phyloP scores from a whole-genome alignment of 1,284 basidiomycete species.

The Apiotrichum domesticum region DNA sequence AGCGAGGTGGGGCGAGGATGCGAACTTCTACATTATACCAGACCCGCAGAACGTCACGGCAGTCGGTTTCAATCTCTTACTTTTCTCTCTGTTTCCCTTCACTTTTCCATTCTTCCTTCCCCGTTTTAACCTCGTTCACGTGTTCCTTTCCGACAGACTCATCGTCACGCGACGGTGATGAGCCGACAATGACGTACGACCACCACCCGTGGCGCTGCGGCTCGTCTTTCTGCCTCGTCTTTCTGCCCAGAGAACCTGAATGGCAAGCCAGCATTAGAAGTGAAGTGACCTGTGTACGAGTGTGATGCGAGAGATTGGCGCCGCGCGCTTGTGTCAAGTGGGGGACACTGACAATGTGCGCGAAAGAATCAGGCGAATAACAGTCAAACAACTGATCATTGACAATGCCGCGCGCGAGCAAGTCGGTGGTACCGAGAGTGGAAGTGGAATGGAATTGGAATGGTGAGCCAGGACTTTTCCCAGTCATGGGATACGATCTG shows the following conservation, averaged over 20 bases:
- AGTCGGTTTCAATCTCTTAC: not conserved
- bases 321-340: not conserved
- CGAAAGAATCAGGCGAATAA: no score
- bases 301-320: constrained; percentile 5
- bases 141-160: not conserved
- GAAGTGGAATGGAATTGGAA: no score
- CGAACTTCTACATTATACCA: constrained; percentile 1
- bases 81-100: not conserved
- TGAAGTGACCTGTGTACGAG: constrained; percentile 6
- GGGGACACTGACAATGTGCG: no score
- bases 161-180: no score
- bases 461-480: no score
- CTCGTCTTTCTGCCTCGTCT: not conserved
- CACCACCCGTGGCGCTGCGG: not conserved
- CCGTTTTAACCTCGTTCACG: not conserved
- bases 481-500: no score
- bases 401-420: no score
- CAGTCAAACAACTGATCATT: no score
- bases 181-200: not conserved
- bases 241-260: not conserved
- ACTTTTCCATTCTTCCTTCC: not conserved
- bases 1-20: not conserved
- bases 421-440: no score
- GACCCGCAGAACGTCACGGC: not conserved
- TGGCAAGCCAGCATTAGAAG: constrained; percentile 4